phyloP scores from a whole-genome alignment of 441 rosid species.

The Biscutella auriculata region DNA sequence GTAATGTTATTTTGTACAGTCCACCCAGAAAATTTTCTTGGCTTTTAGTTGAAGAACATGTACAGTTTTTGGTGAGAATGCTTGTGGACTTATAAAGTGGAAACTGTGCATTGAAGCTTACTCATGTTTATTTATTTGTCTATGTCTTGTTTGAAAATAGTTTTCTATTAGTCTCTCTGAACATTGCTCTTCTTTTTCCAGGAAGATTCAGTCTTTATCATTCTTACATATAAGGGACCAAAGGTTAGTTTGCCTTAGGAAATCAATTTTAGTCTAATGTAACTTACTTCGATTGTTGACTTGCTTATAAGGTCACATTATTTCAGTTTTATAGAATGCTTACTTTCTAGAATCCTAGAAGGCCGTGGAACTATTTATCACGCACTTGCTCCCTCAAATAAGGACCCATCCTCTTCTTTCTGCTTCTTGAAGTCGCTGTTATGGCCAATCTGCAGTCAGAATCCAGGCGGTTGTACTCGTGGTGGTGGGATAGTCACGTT shows the following conservation, averaged over 20 bases:
- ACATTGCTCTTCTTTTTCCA: not conserved
- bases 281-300: slow-evolving; percentile 3
- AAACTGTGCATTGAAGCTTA: not conserved
- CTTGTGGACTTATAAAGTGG: not conserved
- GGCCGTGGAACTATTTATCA: slow-evolving; percentile 36
- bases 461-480: slow-evolving; percentile 48
- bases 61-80: not conserved
- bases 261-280: not conserved
- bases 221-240: slow-evolving; percentile 3
- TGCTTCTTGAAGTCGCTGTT: slow-evolving; percentile 21
- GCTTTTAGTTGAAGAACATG: not conserved
- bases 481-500: slow-evolving; percentile 89
- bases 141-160: not conserved
- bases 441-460: slow-evolving; percentile 47
- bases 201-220: slow-evolving; percentile 16
- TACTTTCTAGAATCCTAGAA: slow-evolving; percentile 4
- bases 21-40: no score
- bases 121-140: slow-evolving; percentile 2
- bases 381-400: slow-evolving; percentile 31
- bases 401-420: slow-evolving; percentile 34
- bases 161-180: not conserved
- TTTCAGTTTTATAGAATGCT: slow-evolving; percentile 20
- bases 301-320: slow-evolving; percentile 4
- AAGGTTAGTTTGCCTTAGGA: not conserved
- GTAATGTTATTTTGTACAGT: no score